These are phyloP conservation scores for Elsinoe ampelina DNA, from an alignment of 2,329 filamentous ascomycete species.

Conservation along the genomic window DNA sequence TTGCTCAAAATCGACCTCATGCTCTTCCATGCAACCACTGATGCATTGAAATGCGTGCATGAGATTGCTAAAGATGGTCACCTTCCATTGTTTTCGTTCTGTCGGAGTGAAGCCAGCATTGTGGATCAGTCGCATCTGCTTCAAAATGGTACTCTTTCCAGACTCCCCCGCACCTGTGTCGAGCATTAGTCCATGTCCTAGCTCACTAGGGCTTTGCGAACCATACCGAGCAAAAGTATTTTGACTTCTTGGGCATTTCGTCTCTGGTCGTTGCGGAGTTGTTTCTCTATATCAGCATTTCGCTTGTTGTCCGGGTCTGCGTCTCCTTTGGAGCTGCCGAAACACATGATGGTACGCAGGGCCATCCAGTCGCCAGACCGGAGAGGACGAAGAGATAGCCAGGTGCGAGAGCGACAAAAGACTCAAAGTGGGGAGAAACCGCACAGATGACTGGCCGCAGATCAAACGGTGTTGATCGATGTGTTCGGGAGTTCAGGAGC, in stretches of 20 bases:
- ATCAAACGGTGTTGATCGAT: background rate
- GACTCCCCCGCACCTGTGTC: constrained; percentile 80
- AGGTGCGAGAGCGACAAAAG: background rate
- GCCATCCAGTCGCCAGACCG: constrained; percentile 12
- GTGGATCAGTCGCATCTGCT: constrained; percentile 99
- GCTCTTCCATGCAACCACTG: constrained; percentile 80
- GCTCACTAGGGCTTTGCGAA: background rate
- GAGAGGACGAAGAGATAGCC: background rate
- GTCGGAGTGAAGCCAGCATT: constrained; percentile 80
- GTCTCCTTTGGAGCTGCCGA: constrained; percentile 36
- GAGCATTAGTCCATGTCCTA: background rate
- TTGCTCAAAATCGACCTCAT: constrained; percentile 68
- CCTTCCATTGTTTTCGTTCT: constrained; percentile 88
- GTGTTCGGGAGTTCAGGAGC: constrained; percentile 3
- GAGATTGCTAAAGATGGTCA: constrained; percentile 92
- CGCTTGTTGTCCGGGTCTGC: constrained; percentile 39
- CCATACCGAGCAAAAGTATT: constrained; percentile 75
- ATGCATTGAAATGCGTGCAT: constrained; percentile 86
- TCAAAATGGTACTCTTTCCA: constrained; percentile 92
- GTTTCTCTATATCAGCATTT: constrained; percentile 71
- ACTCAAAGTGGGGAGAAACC: background rate
- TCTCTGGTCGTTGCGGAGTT: constrained; percentile 81
- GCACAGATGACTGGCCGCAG: background rate
- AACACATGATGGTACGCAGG: constrained; percentile 38
- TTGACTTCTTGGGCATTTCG: constrained; percentile 80